Percentiles rank a stretch among this genome's conserved stretches.
Evolutionary conservation across 2,329 filamentous ascomycete genomes (phyloP).

Genomic region (Raffaelea arxii): DNA sequence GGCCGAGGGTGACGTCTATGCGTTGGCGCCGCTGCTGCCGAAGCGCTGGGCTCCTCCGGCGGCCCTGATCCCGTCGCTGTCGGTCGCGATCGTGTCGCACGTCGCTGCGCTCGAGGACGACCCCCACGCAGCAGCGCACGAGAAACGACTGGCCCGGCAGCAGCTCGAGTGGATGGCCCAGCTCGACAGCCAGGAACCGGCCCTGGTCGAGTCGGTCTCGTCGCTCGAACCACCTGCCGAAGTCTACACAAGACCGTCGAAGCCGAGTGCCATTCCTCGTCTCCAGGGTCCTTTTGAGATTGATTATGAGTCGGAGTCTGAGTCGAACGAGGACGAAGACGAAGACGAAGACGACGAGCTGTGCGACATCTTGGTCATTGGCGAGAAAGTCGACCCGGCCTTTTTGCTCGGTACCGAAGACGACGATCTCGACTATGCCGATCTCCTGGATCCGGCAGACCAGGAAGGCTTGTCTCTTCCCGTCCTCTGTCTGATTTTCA

Average conservation of each 20-base stretch:
- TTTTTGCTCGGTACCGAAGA: constrained; percentile 57
- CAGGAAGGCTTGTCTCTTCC: constrained; percentile 51
- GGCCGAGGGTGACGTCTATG: constrained; percentile 86
- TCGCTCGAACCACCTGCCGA: constrained; percentile 41
- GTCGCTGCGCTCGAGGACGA: constrained; percentile 54
- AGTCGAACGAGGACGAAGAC: constrained; percentile 45
- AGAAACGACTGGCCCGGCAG: constrained; percentile 50
- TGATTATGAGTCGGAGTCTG: constrained; percentile 41
- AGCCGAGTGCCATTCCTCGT: constrained; percentile 47
- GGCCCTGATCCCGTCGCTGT: constrained; percentile 70
- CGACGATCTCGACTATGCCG: constrained; percentile 28
- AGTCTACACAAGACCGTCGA: constrained; percentile 46
- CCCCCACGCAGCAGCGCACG: constrained; percentile 37
- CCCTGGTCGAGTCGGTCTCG: constrained; percentile 31
- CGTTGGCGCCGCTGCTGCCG: constrained; percentile 81
- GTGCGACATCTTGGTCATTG: constrained; percentile 54
- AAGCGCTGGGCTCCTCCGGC: constrained; percentile 73
- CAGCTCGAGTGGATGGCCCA: constrained; percentile 61
- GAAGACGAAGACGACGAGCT: constrained; percentile 46
- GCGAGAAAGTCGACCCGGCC: constrained; percentile 49
- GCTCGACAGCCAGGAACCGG: constrained; percentile 52
- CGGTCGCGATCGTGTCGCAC: constrained; percentile 72
- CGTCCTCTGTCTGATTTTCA: constrained; percentile 49
- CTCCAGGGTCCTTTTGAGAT: constrained; percentile 55
- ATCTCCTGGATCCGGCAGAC: constrained; percentile 38